Evolutionary conservation across 495 filamentous ascomycete genomes (phyloP).

Genomic region (Aspergillus mulundensis): DNA sequence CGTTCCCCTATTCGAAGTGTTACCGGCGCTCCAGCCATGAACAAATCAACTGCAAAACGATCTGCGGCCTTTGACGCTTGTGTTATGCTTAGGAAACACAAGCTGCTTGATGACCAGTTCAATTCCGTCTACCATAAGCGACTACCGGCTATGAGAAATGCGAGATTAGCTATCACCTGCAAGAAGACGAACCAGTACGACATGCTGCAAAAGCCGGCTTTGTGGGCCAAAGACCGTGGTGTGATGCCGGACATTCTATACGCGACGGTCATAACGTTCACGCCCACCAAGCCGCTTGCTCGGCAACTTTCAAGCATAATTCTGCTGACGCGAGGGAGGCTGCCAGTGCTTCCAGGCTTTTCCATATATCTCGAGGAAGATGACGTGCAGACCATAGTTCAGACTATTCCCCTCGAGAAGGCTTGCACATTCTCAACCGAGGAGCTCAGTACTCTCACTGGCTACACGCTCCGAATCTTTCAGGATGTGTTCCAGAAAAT

Average conservation of each 20-base stretch:
- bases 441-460: constrained; percentile 50
- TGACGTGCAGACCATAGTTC: constrained; percentile 55
- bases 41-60: constrained; percentile 78
- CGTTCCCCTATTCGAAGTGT: constrained; percentile 65
- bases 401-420: constrained; percentile 31
- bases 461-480: constrained; percentile 73
- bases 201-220: constrained; percentile 72
- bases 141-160: constrained; percentile 83
- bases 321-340: constrained; percentile 63
- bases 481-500: constrained; percentile 86
- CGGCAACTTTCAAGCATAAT: constrained; percentile 60
- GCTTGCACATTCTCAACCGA: constrained; percentile 38
- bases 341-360: constrained; percentile 67
- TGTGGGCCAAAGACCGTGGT: constrained; percentile 62
- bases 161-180: constrained; percentile 74
- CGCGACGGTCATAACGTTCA: constrained; percentile 60
- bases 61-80: constrained; percentile 88
- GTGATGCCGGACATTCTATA: constrained; percentile 55
- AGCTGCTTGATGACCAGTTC: constrained; percentile 68
- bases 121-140: constrained; percentile 68
- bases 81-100: constrained; percentile 59
- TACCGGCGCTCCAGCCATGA: constrained; percentile 55
- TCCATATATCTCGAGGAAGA: constrained; percentile 64
- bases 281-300: constrained; percentile 52
- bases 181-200: constrained; percentile 69